Evolutionary conservation across 2,329 filamentous ascomycete species (phyloP), one percentile per base, ranked within the genome.

Genomic region (Ophiostoma pallidulum): DNA sequence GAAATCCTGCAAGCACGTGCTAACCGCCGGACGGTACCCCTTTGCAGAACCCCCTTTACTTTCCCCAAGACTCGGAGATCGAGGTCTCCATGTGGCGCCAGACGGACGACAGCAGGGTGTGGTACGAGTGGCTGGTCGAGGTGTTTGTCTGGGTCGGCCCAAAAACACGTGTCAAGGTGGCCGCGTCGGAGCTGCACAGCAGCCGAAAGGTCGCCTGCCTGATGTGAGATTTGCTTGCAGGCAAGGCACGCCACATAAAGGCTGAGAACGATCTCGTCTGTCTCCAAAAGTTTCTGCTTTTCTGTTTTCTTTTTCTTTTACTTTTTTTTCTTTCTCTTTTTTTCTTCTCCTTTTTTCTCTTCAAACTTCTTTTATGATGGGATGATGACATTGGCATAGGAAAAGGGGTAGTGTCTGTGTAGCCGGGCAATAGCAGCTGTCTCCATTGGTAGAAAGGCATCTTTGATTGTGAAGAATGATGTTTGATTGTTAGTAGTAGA

Each of bases 81-180:
- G 85, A 94, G 56, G 80, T 96, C 32, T 92, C 82, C 62, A 96
- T 98, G 81, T 96, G 89, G 86, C 78, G 92, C 43, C 86, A 94
- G 66, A 97, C 92, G 1, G 91, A 98, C 60, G 88, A 96, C 62
- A 80, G 84, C 32, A 94, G 86, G 64, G 92, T 98, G 8, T 98
- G 92, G 94, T 98, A 98, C 64, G 92, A 98, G 64, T 98, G 92
- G 92, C 73, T 92, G 51, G 82, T 96, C 2, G 92, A 97, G 64
- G 86, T 85, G 10, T 96, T 82, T 64, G 75, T 73, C 18, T 82
- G 77, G 70, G 66, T 78, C 42, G 75, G 75, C 1, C 73, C 73
- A n/a, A 70, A 73, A 33, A 69, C 71, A 55, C 70, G 82, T 47
- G 71, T 86, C 64, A 82, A 82, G 65, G 68, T 88, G 16, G 82